Evolutionary conservation across 2,329 filamentous ascomycete genomes (phyloP).

Genomic region (Ceratocystis harringtonii): DNA sequence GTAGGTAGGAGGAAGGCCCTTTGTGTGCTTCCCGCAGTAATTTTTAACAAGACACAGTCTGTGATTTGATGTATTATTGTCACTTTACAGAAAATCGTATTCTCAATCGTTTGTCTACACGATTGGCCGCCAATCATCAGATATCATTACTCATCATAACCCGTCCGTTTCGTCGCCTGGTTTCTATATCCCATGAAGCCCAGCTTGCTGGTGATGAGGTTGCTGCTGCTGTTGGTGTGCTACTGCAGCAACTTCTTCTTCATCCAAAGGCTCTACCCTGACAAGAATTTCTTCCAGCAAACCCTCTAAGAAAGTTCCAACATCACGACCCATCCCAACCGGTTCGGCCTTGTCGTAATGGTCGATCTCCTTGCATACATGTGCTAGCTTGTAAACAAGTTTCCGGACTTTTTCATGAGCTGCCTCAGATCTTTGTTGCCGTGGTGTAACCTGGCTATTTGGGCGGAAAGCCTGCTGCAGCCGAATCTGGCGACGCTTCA

Average conservation of each 20-base stretch:
- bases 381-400: constrained; percentile 67
- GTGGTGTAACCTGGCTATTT: constrained; percentile 35
- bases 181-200: constrained; percentile 5
- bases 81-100: no score
- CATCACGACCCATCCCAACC: constrained; percentile 86
- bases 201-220: constrained; percentile 1
- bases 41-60: no score
- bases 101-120: no score
- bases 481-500: constrained; percentile 59
- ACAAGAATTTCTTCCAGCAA: constrained; percentile 83
- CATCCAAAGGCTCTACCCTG: constrained; percentile 74
- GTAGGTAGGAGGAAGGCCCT: no score
- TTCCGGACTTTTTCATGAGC: constrained; percentile 71
- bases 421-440: constrained; percentile 51
- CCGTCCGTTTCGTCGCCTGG: not conserved
- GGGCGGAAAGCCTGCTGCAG: constrained; percentile 38
- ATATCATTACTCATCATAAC: not conserved
- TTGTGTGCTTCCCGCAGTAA: no score
- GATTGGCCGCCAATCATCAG: no score
- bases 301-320: constrained; percentile 77
- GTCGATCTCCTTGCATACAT: constrained; percentile 81
- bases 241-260: constrained; percentile 34
- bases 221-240: constrained; percentile 6
- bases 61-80: no score
- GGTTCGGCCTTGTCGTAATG: constrained; percentile 71